Evolutionary conservation across 352 stramenopile genomes (phyloP).

Genomic region (Globisporangium megalacanthum): DNA sequence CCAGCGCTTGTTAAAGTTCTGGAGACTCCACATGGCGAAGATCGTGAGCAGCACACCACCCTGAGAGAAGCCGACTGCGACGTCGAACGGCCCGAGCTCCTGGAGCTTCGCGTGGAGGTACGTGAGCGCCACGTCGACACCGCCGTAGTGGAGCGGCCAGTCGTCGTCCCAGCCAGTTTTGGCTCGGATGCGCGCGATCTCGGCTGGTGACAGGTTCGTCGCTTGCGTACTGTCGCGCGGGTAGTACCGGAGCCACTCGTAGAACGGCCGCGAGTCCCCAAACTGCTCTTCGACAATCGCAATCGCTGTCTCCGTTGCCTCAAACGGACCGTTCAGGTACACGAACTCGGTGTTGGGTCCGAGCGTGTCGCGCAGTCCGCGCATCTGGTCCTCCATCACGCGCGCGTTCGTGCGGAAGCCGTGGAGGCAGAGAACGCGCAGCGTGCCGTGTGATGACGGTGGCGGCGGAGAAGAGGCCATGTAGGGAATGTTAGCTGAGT

Average conservation of each 20-base stretch:
- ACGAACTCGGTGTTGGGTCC: conserved; percentile 28
- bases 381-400: conserved; percentile 38
- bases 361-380: conserved; percentile 25
- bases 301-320: conserved; percentile 27
- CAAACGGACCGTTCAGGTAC: conserved; percentile 35
- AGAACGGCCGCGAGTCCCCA: conserved; percentile 23
- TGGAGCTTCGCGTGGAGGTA: conserved; percentile 44
- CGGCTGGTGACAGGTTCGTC: conserved; percentile 17
- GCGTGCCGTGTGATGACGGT: neutral
- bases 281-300: conserved; percentile 25
- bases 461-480: too few relatives aligned
- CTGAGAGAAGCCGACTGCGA: conserved; percentile 18
- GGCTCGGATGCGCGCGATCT: neutral
- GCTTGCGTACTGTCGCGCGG: conserved; percentile 21
- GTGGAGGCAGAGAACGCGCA: conserved; percentile 39
- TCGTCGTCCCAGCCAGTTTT: conserved; percentile 12
- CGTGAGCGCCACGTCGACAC: conserved; percentile 35
- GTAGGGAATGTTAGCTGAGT: too few relatives aligned
- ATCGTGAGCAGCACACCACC: conserved; percentile 4
- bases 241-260: conserved; percentile 31
- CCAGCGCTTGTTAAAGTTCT: conserved; percentile 7
- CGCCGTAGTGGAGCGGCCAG: conserved; percentile 42
- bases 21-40: conserved; percentile 1
- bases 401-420: conserved; percentile 41
- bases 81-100: conserved; percentile 46